Conservation (phyloP, 2,329 filamentous ascomycete genomes). For the Trichothecium roseum region DNA sequence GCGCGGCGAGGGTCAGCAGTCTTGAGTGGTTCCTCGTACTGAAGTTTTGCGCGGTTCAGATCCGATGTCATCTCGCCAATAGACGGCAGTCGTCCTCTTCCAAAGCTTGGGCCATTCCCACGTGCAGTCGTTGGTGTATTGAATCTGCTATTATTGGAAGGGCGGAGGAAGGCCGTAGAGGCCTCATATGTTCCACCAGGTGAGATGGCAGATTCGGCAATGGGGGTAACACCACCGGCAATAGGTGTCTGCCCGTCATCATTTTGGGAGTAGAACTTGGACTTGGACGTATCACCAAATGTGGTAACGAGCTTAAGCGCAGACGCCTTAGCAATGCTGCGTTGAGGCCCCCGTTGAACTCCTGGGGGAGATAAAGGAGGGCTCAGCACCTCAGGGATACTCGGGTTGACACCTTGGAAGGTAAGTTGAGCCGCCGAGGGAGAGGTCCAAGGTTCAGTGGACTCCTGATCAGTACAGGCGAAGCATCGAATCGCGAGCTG, state of each 20-base stretch:
- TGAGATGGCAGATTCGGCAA: slow-evolving; percentile 59
- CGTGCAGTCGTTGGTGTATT: slow-evolving; percentile 59
- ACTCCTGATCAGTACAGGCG: slow-evolving; percentile 79
- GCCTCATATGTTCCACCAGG: slow-evolving; percentile 54
- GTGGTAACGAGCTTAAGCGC: slow-evolving; percentile 86
- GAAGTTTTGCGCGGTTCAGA: slow-evolving; percentile 18
- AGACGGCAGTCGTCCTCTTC: slow-evolving; percentile 59
- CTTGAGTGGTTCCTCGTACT: slow-evolving; percentile 10
- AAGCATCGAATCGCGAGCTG: slow-evolving; percentile 89
- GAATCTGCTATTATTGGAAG: slow-evolving; percentile 55
- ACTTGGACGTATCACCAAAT: slow-evolving; percentile 58
- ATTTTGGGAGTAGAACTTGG: slow-evolving; percentile 49
- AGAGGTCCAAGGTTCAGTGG: slow-evolving; percentile 78
- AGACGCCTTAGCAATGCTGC: slow-evolving; percentile 66
- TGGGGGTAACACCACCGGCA: slow-evolving; percentile 76
- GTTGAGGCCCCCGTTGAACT: slow-evolving; percentile 45
- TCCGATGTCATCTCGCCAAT: slow-evolving; percentile 51
- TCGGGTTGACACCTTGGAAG: slow-evolving; percentile 42
- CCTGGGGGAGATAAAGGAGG: slow-evolving; percentile 66
- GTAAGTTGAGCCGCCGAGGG: slow-evolving; percentile 59
- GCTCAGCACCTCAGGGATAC: slow-evolving; percentile 53
- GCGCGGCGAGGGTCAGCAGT: slow-evolving; percentile 5
- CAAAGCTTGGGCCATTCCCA: slow-evolving; percentile 43
- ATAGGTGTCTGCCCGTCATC: slow-evolving; percentile 63
- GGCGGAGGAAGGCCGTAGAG: slow-evolving; percentile 57